Evolutionary conservation across 2,329 filamentous ascomycete species (phyloP).

Genomic region (Aspergillus ibericus): DNA sequence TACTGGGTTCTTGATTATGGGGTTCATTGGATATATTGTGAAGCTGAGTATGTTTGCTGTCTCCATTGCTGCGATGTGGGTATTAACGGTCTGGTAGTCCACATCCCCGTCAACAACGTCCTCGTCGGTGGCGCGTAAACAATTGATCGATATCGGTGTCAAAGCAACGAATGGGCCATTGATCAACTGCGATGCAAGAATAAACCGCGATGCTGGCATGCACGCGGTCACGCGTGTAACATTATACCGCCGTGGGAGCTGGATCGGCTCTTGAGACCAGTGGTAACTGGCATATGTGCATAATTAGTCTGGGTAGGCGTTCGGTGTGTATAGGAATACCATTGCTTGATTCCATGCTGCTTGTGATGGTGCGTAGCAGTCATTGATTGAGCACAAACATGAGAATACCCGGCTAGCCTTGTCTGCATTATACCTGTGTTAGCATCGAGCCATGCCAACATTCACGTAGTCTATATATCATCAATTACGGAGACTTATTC

Average conservation of each 20-base stretch:
- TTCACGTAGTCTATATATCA: no score
- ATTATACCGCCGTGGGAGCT: background rate
- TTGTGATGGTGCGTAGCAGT: no score
- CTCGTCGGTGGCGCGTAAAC: slow-evolving; percentile 49
- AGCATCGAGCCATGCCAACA: no score
- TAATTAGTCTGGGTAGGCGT: slow-evolving; percentile 9
- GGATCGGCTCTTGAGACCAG: background rate
- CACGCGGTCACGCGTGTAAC: background rate
- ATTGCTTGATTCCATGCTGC: background rate
- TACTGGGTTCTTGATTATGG: slow-evolving; percentile 61
- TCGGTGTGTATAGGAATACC: slow-evolving; percentile 1
- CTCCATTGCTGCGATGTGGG: background rate
- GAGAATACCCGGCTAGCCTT: no score
- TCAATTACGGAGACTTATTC: no score
- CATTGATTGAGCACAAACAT: background rate
- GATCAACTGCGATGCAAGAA: no score
- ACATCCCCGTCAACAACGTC: slow-evolving; percentile 54
- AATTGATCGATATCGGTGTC: background rate
- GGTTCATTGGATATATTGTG: slow-evolving; percentile 58
- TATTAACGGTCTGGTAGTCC: slow-evolving; percentile 33
- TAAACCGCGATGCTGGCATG: background rate
- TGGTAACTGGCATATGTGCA: slow-evolving; percentile 1
- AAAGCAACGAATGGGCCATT: background rate
- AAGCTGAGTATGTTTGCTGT: slow-evolving; percentile 54
- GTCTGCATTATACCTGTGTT: no score